Base-by-base conservation (phyloP, 148 eudicot genomes). In the Amaranthus palmeri region DNA sequence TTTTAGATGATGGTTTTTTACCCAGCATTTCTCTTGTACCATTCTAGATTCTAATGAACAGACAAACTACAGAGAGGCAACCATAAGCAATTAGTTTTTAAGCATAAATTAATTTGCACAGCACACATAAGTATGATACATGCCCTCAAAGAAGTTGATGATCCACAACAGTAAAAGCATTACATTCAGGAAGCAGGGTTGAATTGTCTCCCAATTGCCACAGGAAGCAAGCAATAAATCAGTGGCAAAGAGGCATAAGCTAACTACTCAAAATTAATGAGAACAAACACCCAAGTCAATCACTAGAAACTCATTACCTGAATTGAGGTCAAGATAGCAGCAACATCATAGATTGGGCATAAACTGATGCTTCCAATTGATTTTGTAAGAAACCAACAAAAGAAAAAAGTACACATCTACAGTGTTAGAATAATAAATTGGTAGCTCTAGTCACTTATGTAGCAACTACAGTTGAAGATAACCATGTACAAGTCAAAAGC, bases 311-410 rank as follows among this genome's bases (percentile, higher is more conserved):
- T 40, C 51, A 10, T 60, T 67, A 89, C 95, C 95, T 89, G 95
- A 52, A 89, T 82, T 67, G 95, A 89, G 17, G 95, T 89, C 67
- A 89, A 86, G 79, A 89, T 87, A 59, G 95, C 95, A 58, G 95
- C 95, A 71, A 85, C 95, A 74, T 89, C 95, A 83, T 89, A 89
- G 17, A 89, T 89, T 45, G 95, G 95, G 76, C n/a, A n/a, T n/a
- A n/a, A n/a, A n/a, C n/a, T n/a, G n/a, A n/a, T n/a, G n/a, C n/a
- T n/a, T n/a, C n/a, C n/a, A n/a, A n/a, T n/a, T n/a, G n/a, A n/a
- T n/a, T n/a, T n/a, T n/a, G n/a, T n/a, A n/a, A n/a, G 36, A 77
- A 69, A 80, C 51, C 40, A 51, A 54, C 41, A 74, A 61, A 67
- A 56, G 25, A 25, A 25, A 25, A 25, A 50, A 50, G 18, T 2